These are phyloP conservation scores for Yamadazyma nakazawae DNA, from an alignment of 805 yeast genomes.

Conservation along the genomic window DNA sequence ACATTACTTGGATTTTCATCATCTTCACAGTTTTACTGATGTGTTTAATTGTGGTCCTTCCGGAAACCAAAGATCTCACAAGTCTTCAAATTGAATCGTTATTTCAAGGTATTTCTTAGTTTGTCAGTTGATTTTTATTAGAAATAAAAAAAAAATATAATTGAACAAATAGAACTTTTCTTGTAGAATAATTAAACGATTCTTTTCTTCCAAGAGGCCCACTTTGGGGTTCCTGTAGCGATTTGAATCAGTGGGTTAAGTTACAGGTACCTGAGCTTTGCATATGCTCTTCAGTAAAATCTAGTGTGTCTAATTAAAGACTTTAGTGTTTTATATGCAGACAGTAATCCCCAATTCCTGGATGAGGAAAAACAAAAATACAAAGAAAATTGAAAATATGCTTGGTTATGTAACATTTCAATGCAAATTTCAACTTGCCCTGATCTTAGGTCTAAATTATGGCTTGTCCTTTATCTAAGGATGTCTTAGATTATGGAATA, in stretches of 20 bases:
- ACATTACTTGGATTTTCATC: slow-evolving; percentile 9
- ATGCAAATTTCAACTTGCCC: not conserved
- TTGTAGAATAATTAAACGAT: no score
- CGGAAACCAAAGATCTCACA: slow-evolving; percentile 11
- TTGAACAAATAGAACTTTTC: no score
- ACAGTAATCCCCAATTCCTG: not conserved
- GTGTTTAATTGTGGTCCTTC: slow-evolving; percentile 5
- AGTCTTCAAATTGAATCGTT: slow-evolving; percentile 4
- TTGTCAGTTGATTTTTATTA: not conserved
- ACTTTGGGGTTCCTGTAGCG: no score
- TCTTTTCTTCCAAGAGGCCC: not conserved
- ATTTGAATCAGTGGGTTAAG: not conserved
- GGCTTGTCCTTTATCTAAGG: not conserved
- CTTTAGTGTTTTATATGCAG: slow-evolving; percentile 1
- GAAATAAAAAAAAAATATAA: no score
- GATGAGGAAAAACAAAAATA: not conserved
- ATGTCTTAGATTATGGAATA: not conserved
- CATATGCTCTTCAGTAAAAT: not conserved
- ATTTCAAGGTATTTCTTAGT: not conserved
- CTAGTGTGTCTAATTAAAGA: not conserved
- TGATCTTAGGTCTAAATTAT: not conserved
- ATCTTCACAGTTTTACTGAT: slow-evolving; percentile 5
- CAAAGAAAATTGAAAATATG: not conserved
- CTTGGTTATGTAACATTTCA: not conserved
- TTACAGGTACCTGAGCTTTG: not conserved